These are phyloP conservation scores for Pichia sp. DNA, from an alignment of 1,139 yeast species.

Conservation along the genomic window DNA sequence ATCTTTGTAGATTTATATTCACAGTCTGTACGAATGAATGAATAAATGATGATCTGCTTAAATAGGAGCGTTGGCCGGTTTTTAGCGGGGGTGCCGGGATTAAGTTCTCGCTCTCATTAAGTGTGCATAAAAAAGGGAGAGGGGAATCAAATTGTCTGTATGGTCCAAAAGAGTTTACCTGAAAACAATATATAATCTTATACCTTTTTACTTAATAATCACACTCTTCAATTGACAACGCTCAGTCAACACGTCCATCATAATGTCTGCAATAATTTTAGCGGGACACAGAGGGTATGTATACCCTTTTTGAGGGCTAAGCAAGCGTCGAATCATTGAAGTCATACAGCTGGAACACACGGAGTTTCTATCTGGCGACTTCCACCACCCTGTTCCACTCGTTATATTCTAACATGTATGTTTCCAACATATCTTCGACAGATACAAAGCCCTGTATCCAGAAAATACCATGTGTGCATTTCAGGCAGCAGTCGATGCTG, in stretches of 20 bases:
- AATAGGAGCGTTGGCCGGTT: neutral
- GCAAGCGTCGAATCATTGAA: no score
- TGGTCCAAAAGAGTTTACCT: neutral
- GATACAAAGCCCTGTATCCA: slow-evolving; percentile 57
- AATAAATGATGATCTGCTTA: neutral
- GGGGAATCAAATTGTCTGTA: no score
- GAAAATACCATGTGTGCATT: slow-evolving; percentile 80
- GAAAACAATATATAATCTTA: no score
- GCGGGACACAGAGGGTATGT: slow-evolving; percentile 32
- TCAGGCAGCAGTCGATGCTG: slow-evolving; percentile 61
- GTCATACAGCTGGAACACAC: no score
- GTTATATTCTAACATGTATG: neutral
- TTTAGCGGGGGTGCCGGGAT: neutral
- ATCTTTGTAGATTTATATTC: neutral
- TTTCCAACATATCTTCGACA: neutral
- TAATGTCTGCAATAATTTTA: slow-evolving; percentile 8
- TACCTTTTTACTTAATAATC: no score
- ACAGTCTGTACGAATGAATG: neutral
- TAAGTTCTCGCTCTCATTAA: no score
- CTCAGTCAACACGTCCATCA: neutral
- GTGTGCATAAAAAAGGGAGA: no score
- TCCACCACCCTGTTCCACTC: neutral
- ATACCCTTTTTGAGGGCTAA: neutral
- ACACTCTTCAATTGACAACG: no score
- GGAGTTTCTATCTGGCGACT: neutral